Evolutionary conservation across 257 asterid species (phyloP).

Genomic region (Oldenlandia corymbosa): DNA sequence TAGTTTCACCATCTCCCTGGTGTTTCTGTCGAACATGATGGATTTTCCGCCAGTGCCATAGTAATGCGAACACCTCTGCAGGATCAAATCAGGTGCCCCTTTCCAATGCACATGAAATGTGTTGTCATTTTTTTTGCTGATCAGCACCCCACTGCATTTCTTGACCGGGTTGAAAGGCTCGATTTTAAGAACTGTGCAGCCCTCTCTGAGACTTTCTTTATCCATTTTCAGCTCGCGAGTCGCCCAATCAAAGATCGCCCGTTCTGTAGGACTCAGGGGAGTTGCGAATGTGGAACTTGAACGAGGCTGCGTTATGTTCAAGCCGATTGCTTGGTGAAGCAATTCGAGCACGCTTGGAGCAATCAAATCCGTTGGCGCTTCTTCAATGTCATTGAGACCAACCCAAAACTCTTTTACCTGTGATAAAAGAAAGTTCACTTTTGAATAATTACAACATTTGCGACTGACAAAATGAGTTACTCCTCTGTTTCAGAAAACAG

Average conservation of each 20-base stretch:
- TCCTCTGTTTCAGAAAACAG: too few species aligned
- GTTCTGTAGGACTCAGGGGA: conserved; percentile 18
- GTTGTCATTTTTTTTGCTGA: conserved; percentile 19
- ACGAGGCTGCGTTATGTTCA: conserved; percentile 21
- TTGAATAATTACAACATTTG: too few species aligned
- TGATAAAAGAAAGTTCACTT: too few species aligned
- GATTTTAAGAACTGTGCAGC: conserved; percentile 17
- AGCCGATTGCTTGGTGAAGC: conserved; percentile 23
- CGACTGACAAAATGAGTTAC: too few species aligned
- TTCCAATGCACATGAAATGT: conserved; percentile 22
- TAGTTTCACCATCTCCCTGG: conserved; percentile 2
- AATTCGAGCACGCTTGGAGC: too few species aligned
- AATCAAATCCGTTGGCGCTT: conserved; percentile 8
- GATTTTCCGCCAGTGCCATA: conserved; percentile 17
- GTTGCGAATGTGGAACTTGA: conserved; percentile 4
- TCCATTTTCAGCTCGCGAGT: conserved; percentile 15
- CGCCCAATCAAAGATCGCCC: conserved; percentile 19
- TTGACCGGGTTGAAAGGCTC: conserved; percentile 17
- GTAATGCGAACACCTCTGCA: conserved; percentile 29
- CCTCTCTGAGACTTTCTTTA: conserved; percentile 2
- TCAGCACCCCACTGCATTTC: conserved; percentile 17
- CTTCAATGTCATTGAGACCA: conserved; percentile 19
- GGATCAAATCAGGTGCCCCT: conserved; percentile 20
- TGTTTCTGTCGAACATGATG: not conserved
- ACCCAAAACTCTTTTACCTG: conserved; percentile 14